Base-by-base conservation (phyloP, 1,284 basidiomycete genomes). In the Malassezia sympodialis region DNA sequence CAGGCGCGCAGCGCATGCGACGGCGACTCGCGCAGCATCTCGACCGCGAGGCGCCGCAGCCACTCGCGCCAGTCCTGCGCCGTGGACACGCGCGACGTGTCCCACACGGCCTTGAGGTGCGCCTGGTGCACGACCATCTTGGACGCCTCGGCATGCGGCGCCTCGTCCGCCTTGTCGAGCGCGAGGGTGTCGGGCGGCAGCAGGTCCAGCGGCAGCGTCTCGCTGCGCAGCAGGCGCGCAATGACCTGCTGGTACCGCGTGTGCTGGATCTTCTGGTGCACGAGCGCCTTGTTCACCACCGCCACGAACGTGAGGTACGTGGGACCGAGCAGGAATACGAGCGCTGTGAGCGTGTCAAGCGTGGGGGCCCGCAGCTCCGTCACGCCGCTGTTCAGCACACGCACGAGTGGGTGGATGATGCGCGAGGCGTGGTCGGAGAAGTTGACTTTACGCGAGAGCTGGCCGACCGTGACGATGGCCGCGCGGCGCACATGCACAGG, bases 391-490 rank as follows among this genome's bases (percentile, higher is more conserved):
- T 85, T 83, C 50, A 99, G 78, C 4, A 96, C 87, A 42, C 94
- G 83, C 35, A 91, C 86, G 14, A 99, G 80, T 2, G 94, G 93
- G 69, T 96, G 94, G 23, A 99, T 88, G 68, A 98, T 96, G 43
- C 93, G 83, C 17, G 90, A 94, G 8, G 93, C 90, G 68, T 98
- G 91, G 71, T 98, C 94, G n/a, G 88, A 91, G 73, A 99, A 96
- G 77, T 98, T 96, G 67, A 98, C 90, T 61, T 93, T 84, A 62
- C 86, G 82, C 14, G 90, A 90, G 17, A 99, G 78, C 27, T 88
- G 87, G 41, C 90, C 90, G 17, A 96, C 87, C 0, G 90, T 93
- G 60, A 87, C 83, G 45, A 98, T 86, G 0, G 93, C 91, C 43
- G 85, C 83, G 75, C 88, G 90, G 40, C 93, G 84, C 43, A 98